Evolutionary conservation across 352 stramenopile species (phyloP).

Genomic region (Phytophthora pseudosyringae): DNA sequence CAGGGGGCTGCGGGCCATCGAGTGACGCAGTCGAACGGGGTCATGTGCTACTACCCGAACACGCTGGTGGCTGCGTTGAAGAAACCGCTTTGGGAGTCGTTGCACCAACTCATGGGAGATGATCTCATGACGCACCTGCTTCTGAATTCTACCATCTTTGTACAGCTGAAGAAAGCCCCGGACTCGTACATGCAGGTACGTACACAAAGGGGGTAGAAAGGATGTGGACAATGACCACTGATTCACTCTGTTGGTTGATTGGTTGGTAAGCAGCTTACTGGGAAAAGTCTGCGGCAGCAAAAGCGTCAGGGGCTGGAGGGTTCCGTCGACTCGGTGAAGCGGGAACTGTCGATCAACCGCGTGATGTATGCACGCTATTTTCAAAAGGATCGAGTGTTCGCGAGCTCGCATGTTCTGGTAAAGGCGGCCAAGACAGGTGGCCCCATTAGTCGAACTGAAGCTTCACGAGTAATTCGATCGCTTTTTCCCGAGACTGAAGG

Average conservation of each 20-base stretch:
- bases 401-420: slow-evolving; percentile 41
- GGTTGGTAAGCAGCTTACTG: slow-evolving; percentile 39
- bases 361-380: slow-evolving; percentile 67
- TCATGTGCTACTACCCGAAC: slow-evolving; percentile 83
- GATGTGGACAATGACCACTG: neutral
- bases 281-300: slow-evolving; percentile 57
- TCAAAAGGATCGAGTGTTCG: slow-evolving; percentile 42
- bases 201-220: neutral
- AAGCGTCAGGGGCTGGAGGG: neutral
- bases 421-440: slow-evolving; percentile 36
- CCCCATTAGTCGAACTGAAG: slow-evolving; percentile 42
- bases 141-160: slow-evolving; percentile 66
- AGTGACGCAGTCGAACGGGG: slow-evolving; percentile 57
- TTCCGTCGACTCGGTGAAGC: slow-evolving; percentile 1
- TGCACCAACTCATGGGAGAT: slow-evolving; percentile 69
- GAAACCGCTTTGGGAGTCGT: slow-evolving; percentile 49
- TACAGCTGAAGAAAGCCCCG: slow-evolving; percentile 36
- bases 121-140: slow-evolving; percentile 73
- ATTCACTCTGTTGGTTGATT: neutral
- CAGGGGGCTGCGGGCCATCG: slow-evolving; percentile 54
- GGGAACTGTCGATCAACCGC: slow-evolving; percentile 59
- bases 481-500: slow-evolving; percentile 48
- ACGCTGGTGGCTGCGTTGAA: slow-evolving; percentile 70
- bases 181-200: slow-evolving; percentile 67
- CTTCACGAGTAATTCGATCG: slow-evolving; percentile 45